Conservation (phyloP, 768 basidiomycete genomes). For the Agaricus blazei region DNA sequence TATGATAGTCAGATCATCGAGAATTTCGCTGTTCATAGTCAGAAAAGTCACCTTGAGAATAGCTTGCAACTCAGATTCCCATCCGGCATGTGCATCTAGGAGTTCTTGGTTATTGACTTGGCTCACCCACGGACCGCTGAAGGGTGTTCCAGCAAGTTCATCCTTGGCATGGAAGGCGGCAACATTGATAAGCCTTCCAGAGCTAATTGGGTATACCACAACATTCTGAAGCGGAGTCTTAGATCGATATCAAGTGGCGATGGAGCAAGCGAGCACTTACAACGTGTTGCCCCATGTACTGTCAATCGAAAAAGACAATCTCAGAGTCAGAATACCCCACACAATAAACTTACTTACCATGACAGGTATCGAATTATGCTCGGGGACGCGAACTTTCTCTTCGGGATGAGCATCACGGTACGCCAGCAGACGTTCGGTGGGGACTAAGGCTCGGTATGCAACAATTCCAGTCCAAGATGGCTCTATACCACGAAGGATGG, state of each 20-base stretch:
- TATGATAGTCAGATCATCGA: background rate
- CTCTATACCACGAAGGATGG: conserved; percentile 12
- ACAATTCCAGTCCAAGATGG: conserved; percentile 37
- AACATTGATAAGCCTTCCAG: conserved; percentile 26
- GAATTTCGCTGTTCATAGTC: background rate
- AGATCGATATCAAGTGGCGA: background rate
- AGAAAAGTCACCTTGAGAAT: conserved; percentile 33
- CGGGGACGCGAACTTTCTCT: conserved; percentile 19
- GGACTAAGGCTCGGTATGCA: conserved; percentile 29
- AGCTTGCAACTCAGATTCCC: conserved; percentile 41
- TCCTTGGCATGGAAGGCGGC: conserved; percentile 22
- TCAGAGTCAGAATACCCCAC: background rate
- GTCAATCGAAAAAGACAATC: background rate
- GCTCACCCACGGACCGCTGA: conserved; percentile 30
- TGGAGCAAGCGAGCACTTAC: conserved; percentile 12
- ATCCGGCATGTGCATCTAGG: conserved; percentile 28
- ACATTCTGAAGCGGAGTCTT: conserved; percentile 18
- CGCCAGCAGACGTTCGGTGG: conserved; percentile 18
- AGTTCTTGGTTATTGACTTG: conserved; percentile 34
- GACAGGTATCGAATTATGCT: conserved; percentile 18
- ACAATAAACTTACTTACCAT: conserved; percentile 18
- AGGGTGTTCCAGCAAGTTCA: conserved; percentile 23
- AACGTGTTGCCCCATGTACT: conserved; percentile 29
- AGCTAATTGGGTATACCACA: conserved; percentile 28
- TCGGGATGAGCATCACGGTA: conserved; percentile 21